A percentile compares a stretch with the other conserved stretches of the same genome.
Conservation (phyloP, 83 land plant species). For the Isoetes engelmannii region DNA sequence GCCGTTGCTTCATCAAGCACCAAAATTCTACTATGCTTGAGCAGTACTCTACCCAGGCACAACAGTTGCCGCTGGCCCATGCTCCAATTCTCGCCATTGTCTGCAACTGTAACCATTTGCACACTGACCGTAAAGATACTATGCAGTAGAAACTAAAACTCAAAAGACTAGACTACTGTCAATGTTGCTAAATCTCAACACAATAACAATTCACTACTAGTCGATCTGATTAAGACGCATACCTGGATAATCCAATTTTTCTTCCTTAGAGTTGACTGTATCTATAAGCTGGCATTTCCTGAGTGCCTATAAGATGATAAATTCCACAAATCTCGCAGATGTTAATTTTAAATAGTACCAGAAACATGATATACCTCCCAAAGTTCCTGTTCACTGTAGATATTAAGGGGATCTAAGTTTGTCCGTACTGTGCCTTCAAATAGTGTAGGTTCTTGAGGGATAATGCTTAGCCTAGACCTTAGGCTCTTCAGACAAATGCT, state of each 20-base stretch:
- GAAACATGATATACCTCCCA: conserved; percentile 29
- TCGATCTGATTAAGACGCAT: background rate
- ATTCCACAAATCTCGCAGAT: no score
- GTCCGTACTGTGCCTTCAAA: conserved; percentile 33
- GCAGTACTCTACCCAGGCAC: conserved; percentile 46
- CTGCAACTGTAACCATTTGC: conserved; percentile 13
- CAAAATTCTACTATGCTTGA: conserved; percentile 36
- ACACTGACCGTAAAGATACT: background rate
- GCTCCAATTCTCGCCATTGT: conserved; percentile 67
- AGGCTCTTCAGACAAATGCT: conserved; percentile 24
- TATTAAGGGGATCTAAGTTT: conserved; percentile 28
- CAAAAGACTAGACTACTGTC: no score
- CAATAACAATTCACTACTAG: background rate
- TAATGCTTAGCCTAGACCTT: conserved; percentile 24
- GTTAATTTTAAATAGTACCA: background rate
- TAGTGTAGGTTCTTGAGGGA: conserved; percentile 35
- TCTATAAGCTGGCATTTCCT: conserved; percentile 31
- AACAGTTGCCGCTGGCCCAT: conserved; percentile 61
- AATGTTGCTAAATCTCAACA: background rate
- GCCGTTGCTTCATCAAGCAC: conserved; percentile 54
- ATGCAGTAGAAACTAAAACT: no score
- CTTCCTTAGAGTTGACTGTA: conserved; percentile 9
- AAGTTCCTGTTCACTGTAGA: conserved; percentile 20
- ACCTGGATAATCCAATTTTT: conserved; percentile 30
- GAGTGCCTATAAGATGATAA: conserved; percentile 18